phyloP scores from a whole-genome alignment of 257 asterid genomes.

The Gentiana straminea region DNA sequence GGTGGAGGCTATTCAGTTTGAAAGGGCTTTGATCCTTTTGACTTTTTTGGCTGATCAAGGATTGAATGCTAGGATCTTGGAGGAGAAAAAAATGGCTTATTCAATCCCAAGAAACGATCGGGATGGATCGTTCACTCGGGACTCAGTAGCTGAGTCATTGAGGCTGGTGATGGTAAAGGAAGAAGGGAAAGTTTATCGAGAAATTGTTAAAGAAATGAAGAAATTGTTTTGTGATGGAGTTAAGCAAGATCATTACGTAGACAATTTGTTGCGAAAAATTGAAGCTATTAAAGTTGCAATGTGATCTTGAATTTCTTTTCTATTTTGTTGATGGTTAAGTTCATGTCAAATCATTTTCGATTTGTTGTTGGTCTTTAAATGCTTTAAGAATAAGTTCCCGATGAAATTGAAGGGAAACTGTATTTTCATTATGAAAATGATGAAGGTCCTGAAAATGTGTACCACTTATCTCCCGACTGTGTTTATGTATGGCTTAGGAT shows the following conservation, averaged over 20 bases:
- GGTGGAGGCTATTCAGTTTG: slow-evolving; percentile 19
- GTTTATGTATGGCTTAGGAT: too few species aligned
- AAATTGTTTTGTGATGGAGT: slow-evolving; percentile 3
- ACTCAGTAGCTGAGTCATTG: slow-evolving; percentile 20
- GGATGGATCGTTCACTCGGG: slow-evolving; percentile 18
- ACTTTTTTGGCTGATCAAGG: slow-evolving; percentile 26
- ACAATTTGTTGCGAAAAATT: slow-evolving; percentile 12
- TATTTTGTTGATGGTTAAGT: too few species aligned
- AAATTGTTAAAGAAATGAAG: slow-evolving; percentile 22
- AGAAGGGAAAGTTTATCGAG: slow-evolving; percentile 17
- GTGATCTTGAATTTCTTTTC: too few species aligned
- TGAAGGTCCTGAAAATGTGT: too few species aligned
- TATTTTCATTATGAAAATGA: too few species aligned
- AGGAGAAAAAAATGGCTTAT: slow-evolving; percentile 20
- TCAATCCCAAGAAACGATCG: slow-evolving; percentile 16
- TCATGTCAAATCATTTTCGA: too few species aligned
- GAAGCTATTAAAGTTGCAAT: not conserved
- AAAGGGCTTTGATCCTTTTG: slow-evolving; percentile 12
- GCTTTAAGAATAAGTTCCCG: too few species aligned
- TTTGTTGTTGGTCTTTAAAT: too few species aligned
- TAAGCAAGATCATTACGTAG: slow-evolving; percentile 11
- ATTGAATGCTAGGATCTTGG: slow-evolving; percentile 12
- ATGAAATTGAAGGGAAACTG: too few species aligned
- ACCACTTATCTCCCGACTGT: too few species aligned
- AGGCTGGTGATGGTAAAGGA: slow-evolving; percentile 20